Evolutionary conservation across 768 basidiomycete species (phyloP), one percentile per base, ranked within the genome.

Genomic region (Kwoniella shandongensis): DNA sequence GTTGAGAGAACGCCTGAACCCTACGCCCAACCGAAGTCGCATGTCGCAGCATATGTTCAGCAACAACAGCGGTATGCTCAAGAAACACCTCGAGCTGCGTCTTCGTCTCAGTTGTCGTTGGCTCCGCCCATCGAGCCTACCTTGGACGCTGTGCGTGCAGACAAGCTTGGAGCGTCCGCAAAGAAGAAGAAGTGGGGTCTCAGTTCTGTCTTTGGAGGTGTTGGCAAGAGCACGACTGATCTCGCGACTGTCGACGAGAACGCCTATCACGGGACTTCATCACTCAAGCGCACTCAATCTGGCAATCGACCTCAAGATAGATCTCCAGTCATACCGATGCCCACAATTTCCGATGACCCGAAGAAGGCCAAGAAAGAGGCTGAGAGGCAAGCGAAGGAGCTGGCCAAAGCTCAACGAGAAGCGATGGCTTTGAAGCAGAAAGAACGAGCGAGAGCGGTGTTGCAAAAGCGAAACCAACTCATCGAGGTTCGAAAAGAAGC

Each of bases 371-470:
- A 77, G 69, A 78, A 78, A 67, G 78, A 79, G 54, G 74, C 74
- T n/a, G 75, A 74, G 67, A 74, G 74, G 62, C 69, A 75, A 44
- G 76, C 75, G 2, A 75, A 78, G 59, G 90, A 93, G 76, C 88
- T 88, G 18, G 89, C 92, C 80, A 84, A 86, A 69, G 88, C 89
- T 65, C 85, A 87, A 61, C 88, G 90, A 62, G 85, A 85, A 54
- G 81, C 88, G 61, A 84, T 82, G 17, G 84, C 86, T 74, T 85
- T 84, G 67, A 85, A 80, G 70, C 85, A 89, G 60, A 84, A 85
- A 66, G 92, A 96, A 68, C 88, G 91, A 76, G 89, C 91, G 17
- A 84, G 91, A 52, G 90, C 89, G 41, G 91, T 94, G 77, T 88
- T 93, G 85, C 83, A 86, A 69, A 94, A 93, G 79, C 87, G 89